Conservation (phyloP, 176 grass and related monocot species). For the Lolium rigidum region DNA sequence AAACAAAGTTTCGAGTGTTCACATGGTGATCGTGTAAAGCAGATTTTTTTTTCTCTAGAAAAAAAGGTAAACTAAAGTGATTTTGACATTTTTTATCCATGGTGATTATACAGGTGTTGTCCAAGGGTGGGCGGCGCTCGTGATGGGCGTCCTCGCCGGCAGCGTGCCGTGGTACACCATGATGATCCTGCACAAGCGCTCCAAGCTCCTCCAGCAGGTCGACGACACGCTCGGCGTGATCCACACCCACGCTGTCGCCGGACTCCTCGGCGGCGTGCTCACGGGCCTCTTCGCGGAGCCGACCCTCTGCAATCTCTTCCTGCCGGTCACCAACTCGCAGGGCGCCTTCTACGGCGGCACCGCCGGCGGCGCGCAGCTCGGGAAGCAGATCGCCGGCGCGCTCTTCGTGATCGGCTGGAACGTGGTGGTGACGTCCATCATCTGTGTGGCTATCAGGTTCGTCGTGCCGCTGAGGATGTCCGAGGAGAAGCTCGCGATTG, state of each 20-base stretch:
- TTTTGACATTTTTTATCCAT: background rate
- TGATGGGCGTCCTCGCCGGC: conserved; percentile 70
- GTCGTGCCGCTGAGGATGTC: conserved; percentile 66
- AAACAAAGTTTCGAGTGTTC: background rate
- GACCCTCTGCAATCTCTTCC: conserved; percentile 63
- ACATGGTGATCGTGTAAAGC: background rate
- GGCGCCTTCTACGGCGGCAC: conserved; percentile 63
- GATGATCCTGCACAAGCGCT: conserved; percentile 81
- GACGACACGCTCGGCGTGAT: conserved; percentile 80
- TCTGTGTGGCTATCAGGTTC: conserved; percentile 60
- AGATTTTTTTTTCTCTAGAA: background rate
- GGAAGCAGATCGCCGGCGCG: conserved; percentile 62
- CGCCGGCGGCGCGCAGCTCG: conserved; percentile 50
- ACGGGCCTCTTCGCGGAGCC: conserved; percentile 64
- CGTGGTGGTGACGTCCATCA: conserved; percentile 49
- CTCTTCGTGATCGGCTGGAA: conserved; percentile 77
- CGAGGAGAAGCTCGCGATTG: conserved; percentile 64
- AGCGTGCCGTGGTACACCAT: conserved; percentile 83
- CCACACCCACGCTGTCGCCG: conserved; percentile 78
- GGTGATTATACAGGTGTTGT: conserved; percentile 49
- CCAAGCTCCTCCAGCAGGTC: conserved; percentile 44
- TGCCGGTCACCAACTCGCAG: conserved; percentile 51
- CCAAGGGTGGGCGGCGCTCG: conserved; percentile 72
- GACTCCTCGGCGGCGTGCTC: conserved; percentile 56
- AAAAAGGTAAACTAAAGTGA: background rate